Evolutionary conservation across 2,329 filamentous ascomycete species (phyloP).

Genomic region (Sordariomycetes sp.): DNA sequence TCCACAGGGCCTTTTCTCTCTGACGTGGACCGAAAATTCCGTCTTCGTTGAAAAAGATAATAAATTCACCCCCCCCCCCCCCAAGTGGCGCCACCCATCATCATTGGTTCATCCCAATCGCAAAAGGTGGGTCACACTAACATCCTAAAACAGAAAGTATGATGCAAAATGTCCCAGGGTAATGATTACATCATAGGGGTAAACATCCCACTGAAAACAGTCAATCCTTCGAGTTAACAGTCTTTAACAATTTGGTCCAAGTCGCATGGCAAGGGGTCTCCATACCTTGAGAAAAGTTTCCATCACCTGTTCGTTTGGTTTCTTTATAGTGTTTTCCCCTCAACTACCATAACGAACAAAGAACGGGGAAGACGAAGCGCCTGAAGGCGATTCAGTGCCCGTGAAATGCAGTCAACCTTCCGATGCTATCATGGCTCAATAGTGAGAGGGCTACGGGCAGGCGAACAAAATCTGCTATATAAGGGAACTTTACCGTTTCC

Average conservation of each 20-base stretch:
- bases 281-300: not conserved
- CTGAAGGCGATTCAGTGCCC: not conserved
- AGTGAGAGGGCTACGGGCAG: not conserved
- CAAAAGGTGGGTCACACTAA: too few relatives aligned
- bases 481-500: not conserved
- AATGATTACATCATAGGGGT: not conserved
- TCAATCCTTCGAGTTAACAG: not conserved
- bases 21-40: too few relatives aligned
- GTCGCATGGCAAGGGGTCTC: not conserved
- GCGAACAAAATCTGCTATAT: not conserved
- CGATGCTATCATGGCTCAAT: not conserved
- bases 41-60: too few relatives aligned
- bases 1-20: too few relatives aligned
- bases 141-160: conserved; percentile 18
- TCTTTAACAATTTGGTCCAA: not conserved
- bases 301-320: not conserved
- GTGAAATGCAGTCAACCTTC: not conserved
- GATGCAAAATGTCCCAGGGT: not conserved
- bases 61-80: too few relatives aligned
- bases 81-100: too few relatives aligned
- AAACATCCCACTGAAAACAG: not conserved
- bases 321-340: not conserved
- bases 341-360: not conserved
- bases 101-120: too few relatives aligned
- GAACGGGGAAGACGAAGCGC: not conserved